Percentiles rank a stretch among this genome's conserved stretches.
Evolutionary conservation across 495 filamentous ascomycete species (phyloP).

Genomic region (Pyronema domesticum): DNA sequence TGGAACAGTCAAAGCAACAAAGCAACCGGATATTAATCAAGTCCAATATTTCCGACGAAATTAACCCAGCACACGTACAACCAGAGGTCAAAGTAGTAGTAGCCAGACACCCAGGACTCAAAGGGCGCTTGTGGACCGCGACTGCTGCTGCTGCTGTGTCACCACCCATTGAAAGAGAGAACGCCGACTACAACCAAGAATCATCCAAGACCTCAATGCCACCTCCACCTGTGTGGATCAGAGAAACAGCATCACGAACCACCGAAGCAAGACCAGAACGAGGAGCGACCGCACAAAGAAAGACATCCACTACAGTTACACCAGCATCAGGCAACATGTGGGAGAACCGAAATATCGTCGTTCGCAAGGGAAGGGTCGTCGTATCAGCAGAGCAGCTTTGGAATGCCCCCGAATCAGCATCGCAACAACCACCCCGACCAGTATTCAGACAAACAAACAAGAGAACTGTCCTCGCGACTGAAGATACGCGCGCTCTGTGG

Average conservation of each 20-base stretch:
- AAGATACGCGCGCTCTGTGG: no score
- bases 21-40: no score
- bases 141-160: no score
- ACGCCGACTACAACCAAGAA: no score
- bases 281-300: neutral
- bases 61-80: no score
- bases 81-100: no score
- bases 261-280: slow-evolving; percentile 12
- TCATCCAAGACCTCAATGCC: no score
- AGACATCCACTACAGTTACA: neutral
- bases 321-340: neutral
- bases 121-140: neutral
- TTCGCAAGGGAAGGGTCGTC: neutral
- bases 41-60: no score
- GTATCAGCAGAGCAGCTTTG: neutral
- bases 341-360: neutral
- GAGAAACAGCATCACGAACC: neutral
- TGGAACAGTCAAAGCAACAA: no score
- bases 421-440: neutral
- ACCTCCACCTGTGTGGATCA: neutral
- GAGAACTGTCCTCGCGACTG: no score
- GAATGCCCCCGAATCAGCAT: neutral
- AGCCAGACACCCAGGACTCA: neutral
- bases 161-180: no score
- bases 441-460: no score